A percentile compares a stretch with the other conserved stretches of the same genome.
phyloP scores from a whole-genome alignment of 2,329 filamentous ascomycete genomes.

The Trichoderma cornu-damae region DNA sequence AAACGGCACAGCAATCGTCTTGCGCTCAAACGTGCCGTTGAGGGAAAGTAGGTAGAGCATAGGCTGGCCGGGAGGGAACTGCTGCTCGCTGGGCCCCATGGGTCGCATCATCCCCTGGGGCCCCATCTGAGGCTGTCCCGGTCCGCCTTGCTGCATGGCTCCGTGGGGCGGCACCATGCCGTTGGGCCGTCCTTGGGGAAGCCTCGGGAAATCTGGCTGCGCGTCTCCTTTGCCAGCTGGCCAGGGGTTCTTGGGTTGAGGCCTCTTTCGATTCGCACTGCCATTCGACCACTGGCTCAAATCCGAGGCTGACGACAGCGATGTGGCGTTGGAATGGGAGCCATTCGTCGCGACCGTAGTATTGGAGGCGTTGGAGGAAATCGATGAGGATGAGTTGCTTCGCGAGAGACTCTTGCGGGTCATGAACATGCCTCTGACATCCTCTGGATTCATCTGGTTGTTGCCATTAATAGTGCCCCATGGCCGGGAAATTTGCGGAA shows the following conservation, averaged over 20 bases:
- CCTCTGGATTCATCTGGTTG: conserved; percentile 73
- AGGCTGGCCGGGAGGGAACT: conserved; percentile 60
- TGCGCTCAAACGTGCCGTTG: conserved; percentile 95
- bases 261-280: conserved; percentile 46
- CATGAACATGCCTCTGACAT: conserved; percentile 82
- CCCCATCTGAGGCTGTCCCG: conserved; percentile 34
- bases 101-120: conserved; percentile 57
- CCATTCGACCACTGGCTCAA: conserved; percentile 47
- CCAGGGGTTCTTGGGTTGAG: conserved; percentile 49
- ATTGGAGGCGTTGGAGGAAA: conserved; percentile 60
- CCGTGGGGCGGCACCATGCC: conserved; percentile 36
- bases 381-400: conserved; percentile 84
- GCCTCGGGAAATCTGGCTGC: conserved; percentile 44
- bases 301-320: conserved; percentile 44
- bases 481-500: conserved; percentile 59
- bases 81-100: conserved; percentile 50
- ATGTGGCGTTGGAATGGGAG: conserved; percentile 57
- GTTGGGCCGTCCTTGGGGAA: conserved; percentile 40
- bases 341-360: conserved; percentile 60
- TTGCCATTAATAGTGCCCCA: conserved; percentile 56
- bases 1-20: conserved; percentile 90
- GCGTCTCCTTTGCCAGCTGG: conserved; percentile 44
- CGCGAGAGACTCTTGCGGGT: conserved; percentile 82
- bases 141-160: conserved; percentile 32
- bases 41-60: conserved; percentile 83